Evolutionary conservation across 148 eudicot species (phyloP).

Genomic region (Cornus suecica): DNA sequence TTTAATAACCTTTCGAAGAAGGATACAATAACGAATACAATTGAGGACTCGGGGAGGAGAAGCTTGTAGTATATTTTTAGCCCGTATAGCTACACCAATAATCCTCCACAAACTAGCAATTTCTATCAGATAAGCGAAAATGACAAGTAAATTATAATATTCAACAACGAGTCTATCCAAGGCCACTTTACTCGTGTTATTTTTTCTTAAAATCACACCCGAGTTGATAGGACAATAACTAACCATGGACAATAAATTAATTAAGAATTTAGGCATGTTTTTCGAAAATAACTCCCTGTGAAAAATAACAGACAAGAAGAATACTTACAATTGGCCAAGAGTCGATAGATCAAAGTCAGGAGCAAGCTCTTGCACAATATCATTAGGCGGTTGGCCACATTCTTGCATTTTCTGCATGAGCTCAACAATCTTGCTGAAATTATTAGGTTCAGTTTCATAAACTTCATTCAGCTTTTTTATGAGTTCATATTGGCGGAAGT

Average conservation of each 20-base stretch:
- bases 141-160: no score
- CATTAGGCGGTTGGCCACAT: conserved; percentile 97
- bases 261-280: no score
- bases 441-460: conserved; percentile 78
- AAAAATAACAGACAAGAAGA: background rate
- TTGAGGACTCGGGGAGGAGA: background rate
- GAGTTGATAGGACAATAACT: no score
- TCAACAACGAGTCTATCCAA: background rate
- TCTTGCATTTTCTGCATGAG: conserved; percentile 99
- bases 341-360: conserved; percentile 81
- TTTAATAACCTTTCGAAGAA: background rate
- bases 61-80: background rate
- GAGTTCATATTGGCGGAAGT: conserved; percentile 67
- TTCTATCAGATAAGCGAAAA: background rate
- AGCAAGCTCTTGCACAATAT: conserved; percentile 88
- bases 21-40: background rate
- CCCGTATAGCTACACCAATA: no score
- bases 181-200: background rate
- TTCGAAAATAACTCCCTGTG: no score
- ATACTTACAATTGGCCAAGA: conserved; percentile 89
- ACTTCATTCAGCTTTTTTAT: conserved; percentile 76
- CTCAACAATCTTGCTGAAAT: conserved; percentile 92
- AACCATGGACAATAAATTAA: background rate
- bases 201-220: background rate
- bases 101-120: background rate